Evolutionary conservation across 2,329 filamentous ascomycete species (phyloP), one percentile per base, ranked within the genome.

Genomic region (Cryoendolithus antarcticus): DNA sequence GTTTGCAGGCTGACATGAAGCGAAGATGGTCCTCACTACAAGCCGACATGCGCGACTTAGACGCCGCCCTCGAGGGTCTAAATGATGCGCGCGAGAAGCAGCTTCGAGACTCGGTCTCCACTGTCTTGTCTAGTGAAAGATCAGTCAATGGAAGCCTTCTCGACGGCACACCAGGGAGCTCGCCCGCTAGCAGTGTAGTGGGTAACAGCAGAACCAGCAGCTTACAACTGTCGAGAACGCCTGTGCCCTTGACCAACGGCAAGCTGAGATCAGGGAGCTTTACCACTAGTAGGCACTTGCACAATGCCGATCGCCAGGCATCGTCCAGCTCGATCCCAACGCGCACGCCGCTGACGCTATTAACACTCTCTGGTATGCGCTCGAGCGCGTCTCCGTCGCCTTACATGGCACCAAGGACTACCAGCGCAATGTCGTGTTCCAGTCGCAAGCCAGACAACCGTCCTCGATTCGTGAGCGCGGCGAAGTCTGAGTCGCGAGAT

Each of bases 71-170:
- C 27, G 84, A 91, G 41, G 85, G 93, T 38, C 66, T 88, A 2
- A 64, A 64, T 33, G 61, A 57, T 36, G 64, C 42, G 73, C 45
- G 71, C 47, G 77, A 75, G 38, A 82, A 86, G 54, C 82, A 89
- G 50, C 69, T 95, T 35, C 76, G 89, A 34, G 89, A 96, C 59
- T 95, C 89, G 0, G 81, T 96, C 41, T 95, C 88, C 0, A 95
- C 84, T 50, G 85, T 95, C 60, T 69, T 93, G 3, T 93, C 85
- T 2, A 83, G 83, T 48, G 86, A 93, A 54, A 73, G 76, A 38
- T 86, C 83, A 2, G 74, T 78, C 2, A 63, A 74, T 6, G 78
- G 72, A 44, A 89, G 83, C 51, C 72, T 74, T 34, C 63, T 77
- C 34, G 85, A 67, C 37, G 15, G 15, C 15, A 75, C 72, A 1